Evolutionary conservation across 2,329 filamentous ascomycete species (phyloP), one percentile per base, ranked within the genome.

Genomic region (Beauveria varroae): DNA sequence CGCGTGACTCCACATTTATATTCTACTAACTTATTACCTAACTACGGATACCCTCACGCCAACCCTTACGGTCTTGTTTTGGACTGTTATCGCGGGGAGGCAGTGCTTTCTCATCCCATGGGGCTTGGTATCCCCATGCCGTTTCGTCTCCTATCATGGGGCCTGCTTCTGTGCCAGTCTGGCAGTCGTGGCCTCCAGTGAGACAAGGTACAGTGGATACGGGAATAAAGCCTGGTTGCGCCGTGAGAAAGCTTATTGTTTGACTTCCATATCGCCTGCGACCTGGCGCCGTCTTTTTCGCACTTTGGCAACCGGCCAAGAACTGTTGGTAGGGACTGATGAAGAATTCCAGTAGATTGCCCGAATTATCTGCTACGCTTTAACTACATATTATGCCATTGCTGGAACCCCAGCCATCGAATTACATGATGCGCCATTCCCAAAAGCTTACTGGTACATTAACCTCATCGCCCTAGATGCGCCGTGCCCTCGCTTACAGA

Each of bases 401-500:
- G 12, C 30, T 44, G 6, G 20, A 41, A 14, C 34, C 34, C 53
- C 37, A 10, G 16, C 43, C 34, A 37, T 37, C 12, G 34, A 41
- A 52, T 44, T 37, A 43, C 57, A 59, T 46, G 49, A 60, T 37
- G 49, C 49, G 49, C 57, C 57, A 60, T 37, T 37, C 34, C 34
- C 30, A 34, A 14, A 34, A 34, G 12, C 4, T 34, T 12, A 34
- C 30, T 34, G 30, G 30, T 59, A 50, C 56, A 59, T 59, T 6
- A 59, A 46, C 49, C 47, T 53, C 49, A 40, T 40, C 47, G 49
- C 40, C 40, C 54, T 53, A 16, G 12, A 6, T 37, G 34, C 34
- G 14, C 34, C 2, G 34, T 37, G 34, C 34, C 34, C 34, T 37
- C 44, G 44, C 56, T 20, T 50, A 40, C 26, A 52, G 57, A 60